These are phyloP conservation scores for Sporothrix humicola DNA, from an alignment of 2,329 filamentous ascomycete genomes.

Conservation along the genomic window DNA sequence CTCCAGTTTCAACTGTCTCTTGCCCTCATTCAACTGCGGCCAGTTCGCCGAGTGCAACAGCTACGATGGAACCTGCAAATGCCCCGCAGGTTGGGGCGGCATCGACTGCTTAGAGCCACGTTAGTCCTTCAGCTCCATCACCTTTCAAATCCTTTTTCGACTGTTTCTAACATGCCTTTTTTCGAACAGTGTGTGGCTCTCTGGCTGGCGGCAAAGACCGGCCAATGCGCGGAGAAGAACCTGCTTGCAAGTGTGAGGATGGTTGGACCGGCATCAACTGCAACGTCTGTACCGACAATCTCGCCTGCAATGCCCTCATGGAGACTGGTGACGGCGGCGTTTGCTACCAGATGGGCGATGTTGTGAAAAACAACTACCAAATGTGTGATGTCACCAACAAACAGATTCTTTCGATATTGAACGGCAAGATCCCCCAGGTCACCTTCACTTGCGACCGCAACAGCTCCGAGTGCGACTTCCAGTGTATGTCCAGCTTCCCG, in stretches of 20 bases:
- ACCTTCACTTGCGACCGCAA: conserved; percentile 89
- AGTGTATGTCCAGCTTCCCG: conserved; percentile 65
- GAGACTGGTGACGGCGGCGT: conserved; percentile 80
- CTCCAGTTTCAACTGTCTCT: conserved; percentile 91
- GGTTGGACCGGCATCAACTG: conserved; percentile 98
- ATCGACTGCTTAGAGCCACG: conserved; percentile 88
- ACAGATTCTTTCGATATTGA: conserved; percentile 87
- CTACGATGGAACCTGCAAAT: conserved; percentile 90
- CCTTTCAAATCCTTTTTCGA: neutral
- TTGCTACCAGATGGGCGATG: conserved; percentile 88
- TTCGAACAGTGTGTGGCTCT: conserved; percentile 75
- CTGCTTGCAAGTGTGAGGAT: conserved; percentile 80
- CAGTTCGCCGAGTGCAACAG: conserved; percentile 90
- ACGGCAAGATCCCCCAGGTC: conserved; percentile 84
- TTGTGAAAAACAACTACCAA: conserved; percentile 94
- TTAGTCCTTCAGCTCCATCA: conserved; percentile 47
- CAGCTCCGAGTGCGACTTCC: conserved; percentile 83
- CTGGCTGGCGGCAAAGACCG: conserved; percentile 81
- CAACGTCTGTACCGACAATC: conserved; percentile 86
- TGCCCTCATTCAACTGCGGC: conserved; percentile 87
- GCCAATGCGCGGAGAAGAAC: conserved; percentile 67
- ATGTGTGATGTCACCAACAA: conserved; percentile 97
- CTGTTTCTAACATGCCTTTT: neutral
- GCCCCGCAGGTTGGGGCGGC: conserved; percentile 89
- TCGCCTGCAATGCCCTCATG: conserved; percentile 88